Evolutionary conservation across 2,329 filamentous ascomycete species (phyloP).

Genomic region (Dactylella cylindrospora): DNA sequence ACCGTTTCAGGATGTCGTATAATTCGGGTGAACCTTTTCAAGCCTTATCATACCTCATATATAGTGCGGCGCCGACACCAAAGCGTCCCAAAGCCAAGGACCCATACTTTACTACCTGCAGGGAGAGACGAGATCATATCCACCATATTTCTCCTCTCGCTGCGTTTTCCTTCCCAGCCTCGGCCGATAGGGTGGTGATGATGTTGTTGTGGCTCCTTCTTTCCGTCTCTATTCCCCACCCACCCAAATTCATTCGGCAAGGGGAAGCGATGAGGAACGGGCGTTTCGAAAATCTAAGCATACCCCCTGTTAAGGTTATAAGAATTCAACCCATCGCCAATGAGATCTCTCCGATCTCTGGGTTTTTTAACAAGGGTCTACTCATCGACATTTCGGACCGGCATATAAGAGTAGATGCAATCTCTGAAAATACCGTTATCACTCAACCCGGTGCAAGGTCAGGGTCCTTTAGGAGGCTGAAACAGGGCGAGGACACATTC

Average conservation of each 20-base stretch:
- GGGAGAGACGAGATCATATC: too few relatives aligned
- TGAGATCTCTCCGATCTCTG: conserved; percentile 30
- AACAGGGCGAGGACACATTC: conserved; percentile 32
- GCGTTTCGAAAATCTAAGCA: conserved; percentile 13
- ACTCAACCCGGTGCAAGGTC: conserved; percentile 17
- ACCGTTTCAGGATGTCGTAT: neutral
- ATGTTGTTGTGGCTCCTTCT: too few relatives aligned
- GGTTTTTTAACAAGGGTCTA: conserved; percentile 12
- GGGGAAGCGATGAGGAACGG: conserved; percentile 21
- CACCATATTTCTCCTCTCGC: too few relatives aligned
- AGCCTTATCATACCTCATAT: neutral
- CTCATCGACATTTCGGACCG: too few relatives aligned
- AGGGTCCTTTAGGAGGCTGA: conserved; percentile 38
- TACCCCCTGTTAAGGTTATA: conserved; percentile 4
- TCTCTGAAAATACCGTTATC: conserved; percentile 38
- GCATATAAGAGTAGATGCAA: conserved; percentile 22
- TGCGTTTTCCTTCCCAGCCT: too few relatives aligned
- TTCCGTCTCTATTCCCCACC: too few relatives aligned
- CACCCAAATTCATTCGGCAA: conserved; percentile 11
- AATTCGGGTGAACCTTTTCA: neutral
- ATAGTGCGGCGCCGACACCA: conserved; percentile 40
- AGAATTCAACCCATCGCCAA: conserved; percentile 19
- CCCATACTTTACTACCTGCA: too few relatives aligned
- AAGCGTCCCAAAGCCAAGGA: conserved; percentile 8
- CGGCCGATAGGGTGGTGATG: too few relatives aligned